Base-by-base conservation (phyloP, 257 asterid genomes). In the Fraxinus excelsior region DNA sequence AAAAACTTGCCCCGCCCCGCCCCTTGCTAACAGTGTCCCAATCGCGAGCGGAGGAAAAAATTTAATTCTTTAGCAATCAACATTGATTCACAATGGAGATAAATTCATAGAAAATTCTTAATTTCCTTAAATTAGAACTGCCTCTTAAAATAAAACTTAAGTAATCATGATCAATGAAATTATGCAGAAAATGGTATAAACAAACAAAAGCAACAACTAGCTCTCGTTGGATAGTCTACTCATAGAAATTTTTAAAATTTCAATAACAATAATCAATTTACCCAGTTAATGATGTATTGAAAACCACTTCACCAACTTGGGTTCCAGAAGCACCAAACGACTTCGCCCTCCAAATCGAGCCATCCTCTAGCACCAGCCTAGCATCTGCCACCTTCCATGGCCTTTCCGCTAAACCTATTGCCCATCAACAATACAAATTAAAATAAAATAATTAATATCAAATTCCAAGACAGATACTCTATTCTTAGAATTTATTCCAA, bases 321-420 rank as follows among this genome's bases (percentile, higher is more conserved):
- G 99, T 95, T 75, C 98, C 99, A 40, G 95, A 81, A 73, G 98
- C 99, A 78, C 98, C 99, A 72, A 95, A 95, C 16, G 99, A 95
- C 86, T 89, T 95, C 0, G 99, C 99, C 76, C 66, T 88, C 98
- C 98, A 93, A 25, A 95, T 81, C 7, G 99, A 93, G 70, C 99
- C 99, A 74, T 95, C 99, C 76, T 91, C 97, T 56, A 95, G 91
- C 82, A 88, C 99, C 80, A 95, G 85, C 80, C 99, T 88, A 26
- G 99, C 98, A 82, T 95, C 97, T 37, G 98, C 87, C 85, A 93
- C 83, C 87, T 95, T 95, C 99, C 99, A 95, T 13, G 97, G 99
- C 79, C 89, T 87, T 74, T 85, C 93, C 51, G 14, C 91, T 64
- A 79, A 69, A 60, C 87, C 97, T 88, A 6, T 4, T 16, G n/a